Evolutionary conservation across 1,139 yeast species (phyloP).

Genomic region (Yamadazyma siamensis): DNA sequence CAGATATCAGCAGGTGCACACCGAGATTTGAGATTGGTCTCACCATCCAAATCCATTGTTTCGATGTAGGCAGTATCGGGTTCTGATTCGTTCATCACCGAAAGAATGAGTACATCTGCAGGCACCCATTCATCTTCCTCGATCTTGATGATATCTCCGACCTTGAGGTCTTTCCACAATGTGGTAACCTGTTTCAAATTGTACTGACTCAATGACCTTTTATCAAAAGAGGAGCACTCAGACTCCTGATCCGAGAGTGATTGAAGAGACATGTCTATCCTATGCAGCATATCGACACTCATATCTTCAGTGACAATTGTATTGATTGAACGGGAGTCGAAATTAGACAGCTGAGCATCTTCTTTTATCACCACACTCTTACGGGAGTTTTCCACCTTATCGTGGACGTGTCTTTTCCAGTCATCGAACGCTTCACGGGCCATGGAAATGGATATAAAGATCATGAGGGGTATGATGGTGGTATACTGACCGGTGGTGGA

Average conservation of each 20-base stretch:
- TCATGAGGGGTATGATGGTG: slow-evolving; percentile 81
- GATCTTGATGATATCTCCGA: slow-evolving; percentile 78
- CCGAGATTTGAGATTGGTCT: slow-evolving; percentile 80
- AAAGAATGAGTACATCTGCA: slow-evolving; percentile 74
- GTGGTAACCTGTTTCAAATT: slow-evolving; percentile 33
- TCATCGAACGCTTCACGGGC: slow-evolving; percentile 94
- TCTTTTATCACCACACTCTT: slow-evolving; percentile 40
- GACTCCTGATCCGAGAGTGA: slow-evolving; percentile 2
- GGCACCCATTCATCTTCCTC: slow-evolving; percentile 89
- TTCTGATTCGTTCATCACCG: slow-evolving; percentile 53
- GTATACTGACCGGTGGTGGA: slow-evolving; percentile 97
- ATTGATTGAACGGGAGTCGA: slow-evolving; percentile 36
- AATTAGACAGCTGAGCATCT: slow-evolving; percentile 22
- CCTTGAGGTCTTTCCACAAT: slow-evolving; percentile 74
- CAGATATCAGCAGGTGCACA: slow-evolving; percentile 64
- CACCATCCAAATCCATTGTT: slow-evolving; percentile 98
- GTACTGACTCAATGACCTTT: slow-evolving; percentile 22
- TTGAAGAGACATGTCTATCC: slow-evolving; percentile 2
- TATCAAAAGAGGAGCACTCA: slow-evolving; percentile 13
- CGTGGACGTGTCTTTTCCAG: slow-evolving; percentile 81
- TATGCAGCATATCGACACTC: slow-evolving; percentile 9
- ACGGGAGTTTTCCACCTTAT: slow-evolving; percentile 78
- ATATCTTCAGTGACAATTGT: slow-evolving; percentile 39
- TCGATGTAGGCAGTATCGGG: slow-evolving; percentile 81
- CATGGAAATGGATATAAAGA: slow-evolving; percentile 89